Conservation (phyloP, 2,329 filamentous ascomycete genomes). For the Fusarium ramigenum region DNA sequence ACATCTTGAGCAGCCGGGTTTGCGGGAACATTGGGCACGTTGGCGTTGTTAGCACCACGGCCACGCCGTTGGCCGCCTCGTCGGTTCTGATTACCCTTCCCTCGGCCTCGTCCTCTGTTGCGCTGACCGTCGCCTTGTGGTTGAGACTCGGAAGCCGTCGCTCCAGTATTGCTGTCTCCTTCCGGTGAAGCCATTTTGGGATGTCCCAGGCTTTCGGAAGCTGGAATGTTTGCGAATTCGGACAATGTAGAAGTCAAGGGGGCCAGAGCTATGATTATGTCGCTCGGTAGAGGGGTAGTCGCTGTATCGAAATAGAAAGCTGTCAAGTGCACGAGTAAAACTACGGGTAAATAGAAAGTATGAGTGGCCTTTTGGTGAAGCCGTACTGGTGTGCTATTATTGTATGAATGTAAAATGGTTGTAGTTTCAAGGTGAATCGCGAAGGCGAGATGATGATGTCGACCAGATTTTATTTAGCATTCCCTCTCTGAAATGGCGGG, state of each 20-base stretch:
- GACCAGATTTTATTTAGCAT: slow-evolving; percentile 40
- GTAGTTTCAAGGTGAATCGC: neutral
- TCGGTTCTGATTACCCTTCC: slow-evolving; percentile 51
- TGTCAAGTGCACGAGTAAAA: neutral
- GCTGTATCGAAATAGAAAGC: neutral
- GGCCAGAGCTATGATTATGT: slow-evolving; percentile 11
- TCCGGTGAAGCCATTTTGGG: slow-evolving; percentile 34
- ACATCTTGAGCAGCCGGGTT: slow-evolving; percentile 47
- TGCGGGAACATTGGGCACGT: slow-evolving; percentile 28
- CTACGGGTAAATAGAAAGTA: neutral
- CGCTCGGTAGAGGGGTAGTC: slow-evolving; percentile 7
- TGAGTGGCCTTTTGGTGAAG: neutral
- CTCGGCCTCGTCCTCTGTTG: slow-evolving; percentile 56
- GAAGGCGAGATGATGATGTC: slow-evolving; percentile 31
- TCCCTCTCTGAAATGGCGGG: slow-evolving; percentile 35
- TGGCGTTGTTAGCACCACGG: slow-evolving; percentile 41
- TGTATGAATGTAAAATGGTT: neutral
- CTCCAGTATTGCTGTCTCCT: slow-evolving; percentile 19
- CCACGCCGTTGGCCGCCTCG: slow-evolving; percentile 48
- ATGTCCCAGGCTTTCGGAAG: neutral
- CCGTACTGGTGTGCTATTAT: neutral
- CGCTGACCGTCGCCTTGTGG: slow-evolving; percentile 40
- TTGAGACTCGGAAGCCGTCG: slow-evolving; percentile 30
- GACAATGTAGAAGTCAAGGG: neutral
- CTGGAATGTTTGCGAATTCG: slow-evolving; percentile 8